phyloP scores from a whole-genome alignment of 2,329 filamentous ascomycete genomes.

The Cylindrodendrum hubeiense region DNA sequence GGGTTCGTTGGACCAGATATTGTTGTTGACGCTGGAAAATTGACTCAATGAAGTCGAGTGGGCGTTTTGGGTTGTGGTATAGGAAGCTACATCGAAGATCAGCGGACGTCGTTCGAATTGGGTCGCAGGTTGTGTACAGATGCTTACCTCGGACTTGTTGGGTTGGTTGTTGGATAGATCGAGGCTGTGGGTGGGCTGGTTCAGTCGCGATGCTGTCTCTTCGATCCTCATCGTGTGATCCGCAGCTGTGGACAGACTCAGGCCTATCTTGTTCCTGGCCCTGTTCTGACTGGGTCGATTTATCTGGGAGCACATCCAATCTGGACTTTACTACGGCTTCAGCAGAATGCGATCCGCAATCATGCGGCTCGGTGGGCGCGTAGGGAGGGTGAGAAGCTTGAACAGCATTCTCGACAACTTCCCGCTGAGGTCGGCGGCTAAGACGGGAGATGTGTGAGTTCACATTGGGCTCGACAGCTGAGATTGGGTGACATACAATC shows the following conservation, averaged over 20 bases:
- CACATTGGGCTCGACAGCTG: neutral
- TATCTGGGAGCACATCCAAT: constrained; percentile 14
- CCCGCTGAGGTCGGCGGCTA: constrained; percentile 21
- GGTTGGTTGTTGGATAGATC: neutral
- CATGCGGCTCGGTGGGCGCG: constrained; percentile 12
- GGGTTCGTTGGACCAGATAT: constrained; percentile 2
- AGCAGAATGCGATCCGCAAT: constrained; percentile 18
- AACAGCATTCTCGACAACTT: constrained; percentile 10
- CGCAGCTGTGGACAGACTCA: neutral
- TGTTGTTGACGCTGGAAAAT: constrained; percentile 4
- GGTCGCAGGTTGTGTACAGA: too few species aligned
- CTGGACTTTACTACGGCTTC: constrained; percentile 30
- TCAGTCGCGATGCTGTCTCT: constrained; percentile 24
- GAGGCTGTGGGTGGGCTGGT: neutral
- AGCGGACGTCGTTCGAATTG: neutral
- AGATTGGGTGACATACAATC: constrained; percentile 15
- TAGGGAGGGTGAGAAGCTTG: constrained; percentile 21
- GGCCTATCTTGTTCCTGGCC: neutral
- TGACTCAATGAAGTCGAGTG: neutral
- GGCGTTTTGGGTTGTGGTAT: neutral
- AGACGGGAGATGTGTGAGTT: neutral
- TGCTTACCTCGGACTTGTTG: constrained; percentile 13
- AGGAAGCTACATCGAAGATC: constrained; percentile 8
- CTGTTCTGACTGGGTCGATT: neutral
- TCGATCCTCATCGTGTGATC: neutral